Evolutionary conservation across 2,329 filamentous ascomycete species (phyloP).

Genomic region (Harringtonia aguacate): DNA sequence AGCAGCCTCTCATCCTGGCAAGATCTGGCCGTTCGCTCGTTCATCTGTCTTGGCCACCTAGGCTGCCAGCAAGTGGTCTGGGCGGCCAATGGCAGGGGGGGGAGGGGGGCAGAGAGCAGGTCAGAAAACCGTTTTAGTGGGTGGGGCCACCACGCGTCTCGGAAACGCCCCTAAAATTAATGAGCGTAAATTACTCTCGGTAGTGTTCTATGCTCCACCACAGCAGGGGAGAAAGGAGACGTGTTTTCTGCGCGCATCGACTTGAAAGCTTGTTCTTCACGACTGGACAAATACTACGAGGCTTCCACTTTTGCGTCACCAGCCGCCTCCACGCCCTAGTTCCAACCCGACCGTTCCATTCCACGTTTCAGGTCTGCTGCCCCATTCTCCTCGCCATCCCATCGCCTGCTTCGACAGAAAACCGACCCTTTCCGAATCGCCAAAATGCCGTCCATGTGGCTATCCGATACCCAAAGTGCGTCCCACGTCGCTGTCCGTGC

Average conservation of each 20-base stretch:
- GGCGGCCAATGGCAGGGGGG: no score
- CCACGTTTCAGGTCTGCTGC: background rate
- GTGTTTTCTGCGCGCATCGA: constrained; percentile 8
- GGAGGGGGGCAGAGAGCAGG: no score
- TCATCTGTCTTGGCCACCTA: no score
- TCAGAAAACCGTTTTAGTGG: no score
- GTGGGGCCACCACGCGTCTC: background rate
- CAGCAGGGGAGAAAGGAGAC: constrained; percentile 8
- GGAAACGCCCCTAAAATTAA: background rate
- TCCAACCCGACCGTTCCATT: no score
- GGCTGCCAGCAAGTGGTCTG: no score
- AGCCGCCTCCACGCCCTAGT: no score
- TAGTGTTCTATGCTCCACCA: constrained; percentile 1
- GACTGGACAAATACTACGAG: background rate
- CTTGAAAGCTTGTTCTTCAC: background rate
- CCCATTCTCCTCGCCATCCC: background rate
- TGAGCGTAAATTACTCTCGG: background rate
- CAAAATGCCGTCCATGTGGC: constrained; percentile 81
- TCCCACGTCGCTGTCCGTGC: constrained; percentile 12
- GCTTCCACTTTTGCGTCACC: no score
- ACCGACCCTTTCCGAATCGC: background rate
- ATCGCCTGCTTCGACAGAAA: background rate
- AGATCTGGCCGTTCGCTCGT: no score
- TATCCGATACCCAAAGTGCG: constrained; percentile 91
- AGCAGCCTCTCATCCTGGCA: no score